Base-by-base conservation (phyloP, 768 basidiomycete species). In the Russula vinacea region DNA sequence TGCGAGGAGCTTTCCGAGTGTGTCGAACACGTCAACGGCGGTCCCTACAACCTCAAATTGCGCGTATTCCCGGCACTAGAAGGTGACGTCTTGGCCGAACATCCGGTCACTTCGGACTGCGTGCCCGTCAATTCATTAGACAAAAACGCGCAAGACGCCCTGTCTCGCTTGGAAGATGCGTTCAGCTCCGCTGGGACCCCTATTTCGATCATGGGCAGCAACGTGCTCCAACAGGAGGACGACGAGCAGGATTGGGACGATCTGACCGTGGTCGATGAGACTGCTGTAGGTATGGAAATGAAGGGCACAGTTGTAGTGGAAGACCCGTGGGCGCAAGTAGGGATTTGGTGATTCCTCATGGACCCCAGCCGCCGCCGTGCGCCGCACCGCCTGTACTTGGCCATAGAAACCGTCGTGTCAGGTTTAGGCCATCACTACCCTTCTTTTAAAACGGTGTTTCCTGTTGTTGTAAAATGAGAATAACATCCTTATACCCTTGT, bases 171-270 rank as follows among this genome's bases (percentile, higher is more conserved):
- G n/a, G 67, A 61, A 32, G 29, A 39, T 5, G 67, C 64, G n/a
- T 66, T 63, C 44, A 64, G 37, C 39, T 64, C 62, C 22, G 65
- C 65, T 40, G 65, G 65, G 19, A 35, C 62, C 54, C 65, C 62
- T 54, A 59, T 66, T 10, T 64, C 65, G 17, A 54, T 66, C 33
- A 22, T 57, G 26, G 66, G 53, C 47, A 56, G 22, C 50, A 54
- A 60, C 37, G 42, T 26, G 47, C 47, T 37, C 8, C 54, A 60
- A 54, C 58, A 60, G 33, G 63, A 42, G 39, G 65, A 60, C 10
- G 66, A 60, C 11, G 64, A 64, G 54, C 39, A 35, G 17, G 66
- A 67, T 45, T 67, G 66, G 66, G 67, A 67, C 19, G 60, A 61
- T 33, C 32, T 52, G n/a, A 67, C 66, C 2, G 63, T 67, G 9